Base-by-base conservation (phyloP, 2,329 filamentous ascomycete species). In the Escovopsis sp. region DNA sequence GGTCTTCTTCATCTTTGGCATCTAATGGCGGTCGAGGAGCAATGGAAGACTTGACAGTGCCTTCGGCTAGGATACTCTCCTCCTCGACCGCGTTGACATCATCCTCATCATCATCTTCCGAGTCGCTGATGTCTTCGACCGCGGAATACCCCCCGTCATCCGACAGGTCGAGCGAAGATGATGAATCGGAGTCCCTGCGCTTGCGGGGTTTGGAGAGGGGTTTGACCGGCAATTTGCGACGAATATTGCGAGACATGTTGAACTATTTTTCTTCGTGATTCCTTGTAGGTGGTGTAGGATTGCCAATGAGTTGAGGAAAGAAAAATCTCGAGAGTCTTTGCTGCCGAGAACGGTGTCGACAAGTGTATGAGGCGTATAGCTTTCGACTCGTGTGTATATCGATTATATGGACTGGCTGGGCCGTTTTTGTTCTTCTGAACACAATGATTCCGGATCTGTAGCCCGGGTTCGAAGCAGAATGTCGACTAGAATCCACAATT, bases 51-150 rank as follows among this genome's bases (percentile, higher is more conserved):
- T 63, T 58, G 28, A 57, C 57, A 50, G 58, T 55, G 48, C 59
- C 62, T 49, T 69, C 62, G 43, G 61, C 61, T 45, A 84, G 67
- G 48, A 88, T 85, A 51, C 80, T 75, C 59, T 78, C 72, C 66
- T 87, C 84, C 72, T 91, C 85, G 67, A 77, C 72, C 69, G 79
- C 75, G 55, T 82, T 74, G 43, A 89, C 76, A 69, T 84, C 76
- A 49, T 83, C 76, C 59, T 89, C 81, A 58, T 89, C 84, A 49
- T 85, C 80, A 48, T 88, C 74, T 42, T 74, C 84, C 10, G 77
- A 80, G 52, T 88, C 84, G 51, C 75, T 84, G 47, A 93, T 81
- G 40, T 86, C 76, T 56, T 89, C 83, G 46, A 93, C 80, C 33
- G 71, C 82, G 2, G 78, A 82, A 59, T 87, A 86, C 43, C 77